These are phyloP conservation scores for Puccinia triticina DNA, from an alignment of 1,284 basidiomycete genomes.

Conservation along the genomic window DNA sequence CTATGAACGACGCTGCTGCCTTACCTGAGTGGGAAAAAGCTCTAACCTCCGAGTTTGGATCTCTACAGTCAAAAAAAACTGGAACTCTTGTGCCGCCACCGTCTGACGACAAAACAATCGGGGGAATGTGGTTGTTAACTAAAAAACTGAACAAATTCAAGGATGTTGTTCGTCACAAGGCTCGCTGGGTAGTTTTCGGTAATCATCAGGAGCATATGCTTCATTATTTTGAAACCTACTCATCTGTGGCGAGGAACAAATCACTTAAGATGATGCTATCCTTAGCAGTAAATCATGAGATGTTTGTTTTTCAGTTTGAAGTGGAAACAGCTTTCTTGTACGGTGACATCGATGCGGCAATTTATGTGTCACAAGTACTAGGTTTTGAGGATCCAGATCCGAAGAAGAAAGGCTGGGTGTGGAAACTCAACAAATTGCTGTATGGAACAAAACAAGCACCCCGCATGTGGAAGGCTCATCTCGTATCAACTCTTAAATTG, in stretches of 20 bases:
- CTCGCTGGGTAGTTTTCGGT: too few species aligned
- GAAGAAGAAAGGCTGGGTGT: not conserved
- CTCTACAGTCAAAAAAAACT: too few species aligned
- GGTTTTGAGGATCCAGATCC: constrained; percentile 52
- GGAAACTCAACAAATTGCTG: too few species aligned
- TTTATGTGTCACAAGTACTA: constrained; percentile 61
- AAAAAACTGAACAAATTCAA: too few species aligned
- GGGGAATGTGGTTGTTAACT: too few species aligned
- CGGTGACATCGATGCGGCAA: constrained; percentile 61
- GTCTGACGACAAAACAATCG: constrained; percentile 4
- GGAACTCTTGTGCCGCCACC: too few species aligned
- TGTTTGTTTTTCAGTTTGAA: constrained; percentile 62
- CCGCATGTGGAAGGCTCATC: not conserved
- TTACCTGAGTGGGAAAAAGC: too few species aligned
- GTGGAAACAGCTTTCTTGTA: constrained; percentile 63
- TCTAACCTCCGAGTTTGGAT: too few species aligned
- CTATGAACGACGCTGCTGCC: too few species aligned
- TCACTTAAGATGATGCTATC: constrained; percentile 12
- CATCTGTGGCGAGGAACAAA: not conserved
- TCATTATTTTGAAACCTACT: too few species aligned
- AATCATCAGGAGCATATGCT: too few species aligned
- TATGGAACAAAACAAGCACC: constrained; percentile 27
- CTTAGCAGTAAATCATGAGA: not conserved
- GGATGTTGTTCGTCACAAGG: too few species aligned
- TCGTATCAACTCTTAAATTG: not conserved